Evolutionary conservation across 176 grass and related monocot genomes (phyloP).

Genomic region (Chrysopogon serrulatus): DNA sequence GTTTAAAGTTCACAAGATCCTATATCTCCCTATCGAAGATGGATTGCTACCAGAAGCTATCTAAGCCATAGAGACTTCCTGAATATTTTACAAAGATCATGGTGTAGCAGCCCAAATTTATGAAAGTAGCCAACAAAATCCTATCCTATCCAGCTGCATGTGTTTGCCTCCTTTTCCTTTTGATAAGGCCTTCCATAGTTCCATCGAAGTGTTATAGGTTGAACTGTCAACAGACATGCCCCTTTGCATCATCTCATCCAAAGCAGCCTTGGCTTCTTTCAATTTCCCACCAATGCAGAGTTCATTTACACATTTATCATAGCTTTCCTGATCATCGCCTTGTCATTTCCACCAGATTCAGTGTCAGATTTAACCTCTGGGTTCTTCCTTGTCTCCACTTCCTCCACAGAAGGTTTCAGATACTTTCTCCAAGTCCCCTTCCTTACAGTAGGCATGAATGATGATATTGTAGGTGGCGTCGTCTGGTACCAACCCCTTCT

Average conservation of each 20-base stretch:
- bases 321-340: slow-evolving; percentile 1
- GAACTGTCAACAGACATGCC: slow-evolving; percentile 66
- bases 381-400: slow-evolving; percentile 9
- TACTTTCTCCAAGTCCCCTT: slow-evolving; percentile 84
- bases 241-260: slow-evolving; percentile 77
- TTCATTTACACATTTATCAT: slow-evolving; percentile 46
- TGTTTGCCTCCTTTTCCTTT: slow-evolving; percentile 78
- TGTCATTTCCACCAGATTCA: slow-evolving; percentile 24
- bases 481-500: slow-evolving; percentile 72
- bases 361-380: slow-evolving; percentile 12
- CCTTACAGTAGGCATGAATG: slow-evolving; percentile 87
- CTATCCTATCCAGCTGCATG: slow-evolving; percentile 53
- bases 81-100: too few relatives aligned
- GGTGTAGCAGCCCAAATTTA: too few relatives aligned
- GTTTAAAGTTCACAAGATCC: too few relatives aligned
- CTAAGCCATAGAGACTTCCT: too few relatives aligned
- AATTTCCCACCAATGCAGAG: slow-evolving; percentile 67
- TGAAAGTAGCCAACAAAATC: too few relatives aligned
- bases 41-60: too few relatives aligned
- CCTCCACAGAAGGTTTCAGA: slow-evolving; percentile 32
- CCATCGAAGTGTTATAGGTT: slow-evolving; percentile 89
- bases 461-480: slow-evolving; percentile 83
- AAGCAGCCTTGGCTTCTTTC: slow-evolving; percentile 80
- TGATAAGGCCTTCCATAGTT: slow-evolving; percentile 93
- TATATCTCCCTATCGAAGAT: too few relatives aligned